Conservation (phyloP, 2,329 filamentous ascomycete genomes). For the Septoria linicola region DNA sequence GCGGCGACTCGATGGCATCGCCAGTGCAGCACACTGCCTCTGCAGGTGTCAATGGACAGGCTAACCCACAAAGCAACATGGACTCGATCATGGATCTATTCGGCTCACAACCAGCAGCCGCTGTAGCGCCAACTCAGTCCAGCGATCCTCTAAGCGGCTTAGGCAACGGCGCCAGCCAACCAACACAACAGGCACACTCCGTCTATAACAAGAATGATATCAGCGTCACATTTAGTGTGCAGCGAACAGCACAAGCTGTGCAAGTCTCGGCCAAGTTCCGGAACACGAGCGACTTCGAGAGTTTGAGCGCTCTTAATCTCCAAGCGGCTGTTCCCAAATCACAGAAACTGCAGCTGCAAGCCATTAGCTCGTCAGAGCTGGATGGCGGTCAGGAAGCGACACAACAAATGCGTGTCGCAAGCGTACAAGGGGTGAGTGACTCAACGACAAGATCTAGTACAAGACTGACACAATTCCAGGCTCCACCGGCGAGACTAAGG, state of each 20-base stretch:
- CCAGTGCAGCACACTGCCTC: conserved; percentile 43
- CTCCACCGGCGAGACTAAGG: conserved; percentile 66
- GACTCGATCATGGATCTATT: conserved; percentile 89
- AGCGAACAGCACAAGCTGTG: conserved; percentile 75
- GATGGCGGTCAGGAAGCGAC: conserved; percentile 77
- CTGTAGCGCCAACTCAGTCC: conserved; percentile 38
- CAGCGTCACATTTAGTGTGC: conserved; percentile 75
- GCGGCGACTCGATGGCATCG: conserved; percentile 54
- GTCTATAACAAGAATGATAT: conserved; percentile 88
- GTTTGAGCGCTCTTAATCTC: conserved; percentile 72
- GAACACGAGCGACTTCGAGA: conserved; percentile 61
- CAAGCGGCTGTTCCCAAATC: conserved; percentile 96
- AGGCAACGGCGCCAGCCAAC: conserved; percentile 51
- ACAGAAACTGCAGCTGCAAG: conserved; percentile 88
- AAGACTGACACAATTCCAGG: conserved; percentile 50
- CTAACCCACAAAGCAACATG: conserved; percentile 41
- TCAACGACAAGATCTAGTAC: neutral
- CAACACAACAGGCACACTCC: conserved; percentile 54
- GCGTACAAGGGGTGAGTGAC: conserved; percentile 80
- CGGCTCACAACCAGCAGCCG: conserved; percentile 43
- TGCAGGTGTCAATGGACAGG: conserved; percentile 27
- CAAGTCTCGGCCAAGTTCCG: conserved; percentile 82
- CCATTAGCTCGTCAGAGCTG: conserved; percentile 78
- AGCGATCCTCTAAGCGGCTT: conserved; percentile 47
- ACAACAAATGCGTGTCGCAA: conserved; percentile 84